A percentile compares a stretch with the other conserved stretches of the same genome.
Evolutionary conservation across 306 rosid genomes (phyloP).

Genomic region (Medicago ruthenica): DNA sequence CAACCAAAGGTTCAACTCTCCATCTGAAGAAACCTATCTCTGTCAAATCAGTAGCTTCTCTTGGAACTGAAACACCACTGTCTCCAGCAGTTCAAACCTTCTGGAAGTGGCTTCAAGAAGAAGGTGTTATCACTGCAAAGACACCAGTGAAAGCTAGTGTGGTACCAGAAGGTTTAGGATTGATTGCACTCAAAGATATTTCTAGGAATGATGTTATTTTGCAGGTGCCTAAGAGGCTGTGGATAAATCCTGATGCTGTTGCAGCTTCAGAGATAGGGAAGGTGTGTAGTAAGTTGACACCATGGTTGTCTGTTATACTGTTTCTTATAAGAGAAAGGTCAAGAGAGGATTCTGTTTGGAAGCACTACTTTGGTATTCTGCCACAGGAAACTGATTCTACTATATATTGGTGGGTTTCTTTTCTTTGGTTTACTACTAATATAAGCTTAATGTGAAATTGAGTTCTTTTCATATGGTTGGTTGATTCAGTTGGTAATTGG

Average conservation of each 20-base stretch:
- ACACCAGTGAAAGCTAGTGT: constrained; percentile 78
- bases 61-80: constrained; percentile 62
- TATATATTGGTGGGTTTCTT: constrained; percentile 82
- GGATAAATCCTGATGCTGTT: constrained; percentile 96
- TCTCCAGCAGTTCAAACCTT: constrained; percentile 67
- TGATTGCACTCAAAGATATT: constrained; percentile 69
- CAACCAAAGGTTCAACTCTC: constrained; percentile 22
- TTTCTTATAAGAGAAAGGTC: constrained; percentile 72
- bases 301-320: constrained; percentile 87
- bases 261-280: constrained; percentile 83
- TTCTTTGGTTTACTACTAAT: constrained; percentile 13
- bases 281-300: constrained; percentile 78
- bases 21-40: constrained; percentile 45
- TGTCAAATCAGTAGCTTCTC: constrained; percentile 46
- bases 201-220: constrained; percentile 79
- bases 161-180: constrained; percentile 82
- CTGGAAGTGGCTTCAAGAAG: constrained; percentile 89
- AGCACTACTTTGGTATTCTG: constrained; percentile 71
- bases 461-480: constrained; percentile 39
- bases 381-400: constrained; percentile 82
- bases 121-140: constrained; percentile 76
- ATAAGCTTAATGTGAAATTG: constrained; percentile 17
- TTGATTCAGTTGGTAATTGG: constrained; percentile 67
- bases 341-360: constrained; percentile 73
- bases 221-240: constrained; percentile 89